These are phyloP conservation scores for Limnanthes douglasii DNA, from an alignment of 345 rosid genomes.

Conservation along the genomic window DNA sequence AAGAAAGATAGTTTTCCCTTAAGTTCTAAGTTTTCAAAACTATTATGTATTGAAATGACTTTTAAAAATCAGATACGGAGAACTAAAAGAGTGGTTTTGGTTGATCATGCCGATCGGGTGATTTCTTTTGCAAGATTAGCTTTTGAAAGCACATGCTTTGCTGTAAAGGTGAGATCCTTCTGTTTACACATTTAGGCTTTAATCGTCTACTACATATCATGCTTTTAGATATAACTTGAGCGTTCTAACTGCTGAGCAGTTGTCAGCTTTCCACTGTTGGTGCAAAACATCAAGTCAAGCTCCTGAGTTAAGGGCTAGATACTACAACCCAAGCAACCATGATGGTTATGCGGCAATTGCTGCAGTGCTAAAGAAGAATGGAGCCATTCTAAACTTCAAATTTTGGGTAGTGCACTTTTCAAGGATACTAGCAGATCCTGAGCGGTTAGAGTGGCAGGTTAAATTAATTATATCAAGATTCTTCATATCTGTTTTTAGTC, in stretches of 20 bases:
- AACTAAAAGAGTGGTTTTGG: no score
- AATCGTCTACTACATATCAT: no score
- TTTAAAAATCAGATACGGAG: no score
- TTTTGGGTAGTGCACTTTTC: slow-evolving; percentile 36
- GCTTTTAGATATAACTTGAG: no score
- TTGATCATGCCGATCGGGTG: slow-evolving; percentile 67
- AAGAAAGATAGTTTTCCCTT: no score
- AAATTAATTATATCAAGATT: no score
- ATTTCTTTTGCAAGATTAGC: slow-evolving; percentile 79
- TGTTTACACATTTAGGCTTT: no score
- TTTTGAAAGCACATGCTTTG: slow-evolving; percentile 56
- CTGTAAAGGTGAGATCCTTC: slow-evolving; percentile 83
- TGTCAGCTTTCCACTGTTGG: slow-evolving; percentile 94
- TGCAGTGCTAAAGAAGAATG: slow-evolving; percentile 55
- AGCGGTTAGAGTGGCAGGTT: slow-evolving; percentile 84
- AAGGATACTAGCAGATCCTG: slow-evolving; percentile 56
- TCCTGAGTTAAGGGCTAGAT: slow-evolving; percentile 87
- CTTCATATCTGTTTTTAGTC: no score
- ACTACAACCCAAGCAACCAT: slow-evolving; percentile 76
- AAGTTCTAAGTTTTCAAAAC: no score
- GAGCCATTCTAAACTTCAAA: slow-evolving; percentile 54
- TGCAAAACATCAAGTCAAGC: slow-evolving; percentile 95
- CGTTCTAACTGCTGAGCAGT: slow-evolving; percentile 54
- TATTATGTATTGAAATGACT: no score
- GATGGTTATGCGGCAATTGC: slow-evolving; percentile 81